Evolutionary conservation across 164 flowering plant genomes (phyloP).

Genomic region (Annona cherimola): DNA sequence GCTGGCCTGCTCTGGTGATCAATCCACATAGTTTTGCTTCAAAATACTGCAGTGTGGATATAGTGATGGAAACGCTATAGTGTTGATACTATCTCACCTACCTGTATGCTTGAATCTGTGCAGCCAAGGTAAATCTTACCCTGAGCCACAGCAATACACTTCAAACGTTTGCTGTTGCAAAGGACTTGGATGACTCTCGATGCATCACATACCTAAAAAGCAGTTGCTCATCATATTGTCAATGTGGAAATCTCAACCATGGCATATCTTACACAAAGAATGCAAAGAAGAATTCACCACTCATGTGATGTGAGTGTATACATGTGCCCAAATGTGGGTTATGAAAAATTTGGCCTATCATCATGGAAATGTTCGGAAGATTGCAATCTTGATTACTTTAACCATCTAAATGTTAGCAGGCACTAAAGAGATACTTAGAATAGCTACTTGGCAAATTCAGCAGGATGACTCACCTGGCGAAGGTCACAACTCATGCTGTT

Average conservation of each 20-base stretch:
- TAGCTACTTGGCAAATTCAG: too few relatives aligned
- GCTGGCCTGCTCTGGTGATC: background rate
- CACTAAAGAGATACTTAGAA: background rate
- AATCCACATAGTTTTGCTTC: background rate
- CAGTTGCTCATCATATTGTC: background rate
- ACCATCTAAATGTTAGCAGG: background rate
- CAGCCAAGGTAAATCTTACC: slow-evolving; percentile 66
- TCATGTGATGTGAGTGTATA: background rate
- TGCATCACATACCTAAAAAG: slow-evolving; percentile 51
- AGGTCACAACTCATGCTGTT: background rate
- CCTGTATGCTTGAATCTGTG: slow-evolving; percentile 76
- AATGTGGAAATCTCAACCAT: background rate
- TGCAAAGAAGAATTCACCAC: background rate
- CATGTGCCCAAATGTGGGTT: background rate
- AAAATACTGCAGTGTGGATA: background rate
- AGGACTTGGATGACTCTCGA: slow-evolving; percentile 37
- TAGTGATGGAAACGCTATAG: background rate
- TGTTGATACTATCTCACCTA: slow-evolving; percentile 12
- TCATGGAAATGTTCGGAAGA: background rate
- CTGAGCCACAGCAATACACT: slow-evolving; percentile 37
- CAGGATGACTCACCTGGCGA: background rate
- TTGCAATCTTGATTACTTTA: background rate
- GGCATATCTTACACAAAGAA: too few relatives aligned
- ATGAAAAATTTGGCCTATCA: background rate
- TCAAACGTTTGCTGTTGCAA: slow-evolving; percentile 51